phyloP scores from a whole-genome alignment of 495 filamentous ascomycete species.

The Aspergillus coremiiformis region DNA sequence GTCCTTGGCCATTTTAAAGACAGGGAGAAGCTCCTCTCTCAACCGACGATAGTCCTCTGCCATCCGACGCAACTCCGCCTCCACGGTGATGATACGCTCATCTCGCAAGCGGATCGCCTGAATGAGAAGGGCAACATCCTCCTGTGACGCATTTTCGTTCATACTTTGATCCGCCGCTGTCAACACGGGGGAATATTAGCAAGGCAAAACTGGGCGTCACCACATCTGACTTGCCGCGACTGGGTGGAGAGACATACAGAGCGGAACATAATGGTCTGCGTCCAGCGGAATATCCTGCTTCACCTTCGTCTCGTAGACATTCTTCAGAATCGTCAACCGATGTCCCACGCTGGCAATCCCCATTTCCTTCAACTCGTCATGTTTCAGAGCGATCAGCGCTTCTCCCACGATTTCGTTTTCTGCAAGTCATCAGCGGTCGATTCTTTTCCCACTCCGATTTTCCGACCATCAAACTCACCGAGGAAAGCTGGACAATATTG shows the following conservation, averaged over 20 bases:
- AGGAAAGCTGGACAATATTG: slow-evolving; percentile 79
- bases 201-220: slow-evolving; percentile 2
- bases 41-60: slow-evolving; percentile 78
- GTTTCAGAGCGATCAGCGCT: slow-evolving; percentile 77
- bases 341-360: slow-evolving; percentile 88
- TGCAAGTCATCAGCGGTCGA: slow-evolving; percentile 23
- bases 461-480: slow-evolving; percentile 45
- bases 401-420: slow-evolving; percentile 94
- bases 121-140: slow-evolving; percentile 83
- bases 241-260: slow-evolving; percentile 55
- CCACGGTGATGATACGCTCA: slow-evolving; percentile 71
- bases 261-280: slow-evolving; percentile 85
- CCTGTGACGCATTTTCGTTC: slow-evolving; percentile 78
- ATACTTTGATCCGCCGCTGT: slow-evolving; percentile 83
- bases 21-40: slow-evolving; percentile 83
- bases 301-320: slow-evolving; percentile 89
- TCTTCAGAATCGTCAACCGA: slow-evolving; percentile 87
- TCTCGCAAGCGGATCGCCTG: slow-evolving; percentile 80
- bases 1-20: slow-evolving; percentile 84
- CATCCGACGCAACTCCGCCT: slow-evolving; percentile 71
- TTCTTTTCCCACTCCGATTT: neutral
- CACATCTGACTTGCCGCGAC: neutral
- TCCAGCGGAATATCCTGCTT: slow-evolving; percentile 87
- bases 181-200: slow-evolving; percentile 12
- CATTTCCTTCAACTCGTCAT: slow-evolving; percentile 93